Evolutionary conservation across 257 asterid genomes (phyloP), one percentile per base, ranked within the genome.

Genomic region (Parsonsia alboflavescens): DNA sequence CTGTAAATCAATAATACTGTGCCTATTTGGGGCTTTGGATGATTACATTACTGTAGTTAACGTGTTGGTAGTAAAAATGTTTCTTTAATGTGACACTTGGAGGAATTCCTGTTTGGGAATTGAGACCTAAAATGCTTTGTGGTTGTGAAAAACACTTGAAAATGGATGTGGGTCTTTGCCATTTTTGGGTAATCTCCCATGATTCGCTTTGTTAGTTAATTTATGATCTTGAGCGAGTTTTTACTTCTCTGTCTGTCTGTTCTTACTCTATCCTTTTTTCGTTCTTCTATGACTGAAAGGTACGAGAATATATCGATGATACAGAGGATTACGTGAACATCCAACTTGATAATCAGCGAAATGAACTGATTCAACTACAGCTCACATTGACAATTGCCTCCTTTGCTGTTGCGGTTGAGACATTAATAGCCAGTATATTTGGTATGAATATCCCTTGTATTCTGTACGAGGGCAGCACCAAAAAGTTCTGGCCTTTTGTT

Each of bases 291-390:
- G 77, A 78, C 50, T 74, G 82, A 41, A 80, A 93, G 96, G 98
- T 93, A 61, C 93, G 97, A 19, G 97, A 93, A 77, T 93, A 93
- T 76, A 88, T 91, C 19, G 97, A 93, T 67, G 98, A 93, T 82
- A 93, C 97, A 2, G 97, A 93, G 83, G 98, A 93, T 59, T 91
- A 93, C 9, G 96, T 93, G 62, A 93, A 93, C 73, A 93, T 93
- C 86, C 97, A 93, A 73, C 96, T 93, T 22, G 98, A 89, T 88
- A 93, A 86, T 72, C 98, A 91, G 78, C 79, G 98, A 81, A 93
- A 93, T 57, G 96, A 93, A 75, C 92, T 93, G 44, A 93, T 93
- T 78, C 98, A 93, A 81, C 91, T 91, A 71, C 96, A 93, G 83
- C 73, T 93, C 84, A 89, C 88, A 36, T 52, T 91, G 83, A 91